Percentiles rank a stretch among this genome's conserved stretches.
Evolutionary conservation across 495 filamentous ascomycete genomes (phyloP).

Genomic region (Elasticomyces elasticus): DNA sequence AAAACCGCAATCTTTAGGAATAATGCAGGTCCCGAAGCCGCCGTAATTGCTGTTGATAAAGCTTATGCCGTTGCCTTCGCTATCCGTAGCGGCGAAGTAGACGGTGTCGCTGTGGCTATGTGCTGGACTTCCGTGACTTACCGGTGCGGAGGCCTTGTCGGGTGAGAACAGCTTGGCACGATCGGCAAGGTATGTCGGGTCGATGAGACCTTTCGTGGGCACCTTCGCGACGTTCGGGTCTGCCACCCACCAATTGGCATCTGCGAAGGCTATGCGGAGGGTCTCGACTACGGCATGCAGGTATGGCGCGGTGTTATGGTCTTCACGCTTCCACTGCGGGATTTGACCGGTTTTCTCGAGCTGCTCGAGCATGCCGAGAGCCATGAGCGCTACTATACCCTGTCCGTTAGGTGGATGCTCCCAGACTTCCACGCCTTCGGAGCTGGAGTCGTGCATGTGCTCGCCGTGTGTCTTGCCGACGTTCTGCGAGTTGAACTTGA

Average conservation of each 20-base stretch:
- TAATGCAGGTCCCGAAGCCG: conserved; percentile 80
- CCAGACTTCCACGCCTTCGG: conserved; percentile 72
- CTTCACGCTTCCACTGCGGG: conserved; percentile 50
- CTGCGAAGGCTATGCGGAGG: conserved; percentile 86
- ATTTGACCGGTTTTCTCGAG: conserved; percentile 66
- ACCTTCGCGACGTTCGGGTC: conserved; percentile 64
- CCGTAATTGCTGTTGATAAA: conserved; percentile 96
- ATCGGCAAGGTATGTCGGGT: conserved; percentile 51
- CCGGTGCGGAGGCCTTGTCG: conserved; percentile 42
- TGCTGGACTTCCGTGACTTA: conserved; percentile 55
- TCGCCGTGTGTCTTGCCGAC: conserved; percentile 38
- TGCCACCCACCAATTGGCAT: conserved; percentile 79
- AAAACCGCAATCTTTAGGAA: conserved; percentile 77
- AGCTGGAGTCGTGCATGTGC: conserved; percentile 35
- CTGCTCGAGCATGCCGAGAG: conserved; percentile 79
- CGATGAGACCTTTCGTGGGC: conserved; percentile 53
- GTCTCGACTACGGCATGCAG: conserved; percentile 84
- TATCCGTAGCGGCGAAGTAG: conserved; percentile 79
- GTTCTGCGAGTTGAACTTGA: conserved; percentile 63
- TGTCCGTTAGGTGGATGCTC: conserved; percentile 98
- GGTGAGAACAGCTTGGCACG: conserved; percentile 64
- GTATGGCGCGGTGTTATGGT: conserved; percentile 69
- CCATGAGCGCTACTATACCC: conserved; percentile 89
- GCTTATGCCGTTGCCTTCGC: conserved; percentile 74
- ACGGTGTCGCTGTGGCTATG: conserved; percentile 78